Evolutionary conservation across 2,329 filamentous ascomycete genomes (phyloP), one percentile per base, ranked within the genome.

Genomic region (Calonectria multiphialidica): DNA sequence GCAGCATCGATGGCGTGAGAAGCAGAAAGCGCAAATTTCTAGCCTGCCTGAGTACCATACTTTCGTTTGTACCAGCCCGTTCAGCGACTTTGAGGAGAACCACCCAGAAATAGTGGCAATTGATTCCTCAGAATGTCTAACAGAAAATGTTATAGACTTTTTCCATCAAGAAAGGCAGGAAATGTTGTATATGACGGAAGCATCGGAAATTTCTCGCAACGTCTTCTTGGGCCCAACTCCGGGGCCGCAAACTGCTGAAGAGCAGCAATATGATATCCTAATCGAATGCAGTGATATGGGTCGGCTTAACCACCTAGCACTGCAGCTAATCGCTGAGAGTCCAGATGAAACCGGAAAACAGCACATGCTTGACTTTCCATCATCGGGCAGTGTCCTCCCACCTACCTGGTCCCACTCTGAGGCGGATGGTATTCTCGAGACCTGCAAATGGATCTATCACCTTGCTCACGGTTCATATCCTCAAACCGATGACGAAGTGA

Each of bases 151-250:
- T 28, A 88, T 98, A 79, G 96, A 98, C 83, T 97, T 99, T 81
- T 94, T 95, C 81, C 93, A 94, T 77, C 95, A 95, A 86, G 97
- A 99, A 83, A 90, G 96, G 70, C 84, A 91, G 62, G 97, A 99
- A 85, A 98, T 99, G 96, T 95, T 94, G 82, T 89, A 89, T 71
- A 98, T 98, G 96, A 96, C 96, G 13, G 91, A 91, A 78, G 93
- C 96, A 3, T 95, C 95, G 0, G 94, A 98, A 82, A 98, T 98
- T 74, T 92, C 94, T 66, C 89, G 90, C 76, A 98, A 98, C 80
- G 95, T 98, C 30, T 98, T 93, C 90, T 88, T 98, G 72, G 97
- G 97, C 0, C 94, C 95, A 2, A 97, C 95, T 0, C 95, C 95
- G 0, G 94, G 97, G 75, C 87, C 90, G 2, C 86, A 88, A 1